phyloP scores from a whole-genome alignment of 225 moss, liverwort and hornwort genomes.

The Pseudisothecium myosuroides region DNA sequence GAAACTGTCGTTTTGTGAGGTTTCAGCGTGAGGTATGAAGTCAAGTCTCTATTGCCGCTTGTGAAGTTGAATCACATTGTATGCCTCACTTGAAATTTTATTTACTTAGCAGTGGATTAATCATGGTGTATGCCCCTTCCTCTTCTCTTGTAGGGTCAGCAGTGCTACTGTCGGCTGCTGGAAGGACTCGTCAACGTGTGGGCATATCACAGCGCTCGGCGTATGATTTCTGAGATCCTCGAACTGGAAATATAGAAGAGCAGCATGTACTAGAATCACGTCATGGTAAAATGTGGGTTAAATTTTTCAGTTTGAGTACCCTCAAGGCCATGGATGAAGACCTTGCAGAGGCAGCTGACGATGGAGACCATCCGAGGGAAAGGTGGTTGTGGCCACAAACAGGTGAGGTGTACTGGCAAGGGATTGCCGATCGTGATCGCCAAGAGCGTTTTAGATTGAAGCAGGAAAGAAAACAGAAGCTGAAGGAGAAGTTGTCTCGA shows the following conservation, averaged over 20 bases:
- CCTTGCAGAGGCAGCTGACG: conserved; percentile 77
- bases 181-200: conserved; percentile 95
- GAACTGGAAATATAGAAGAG: conserved; percentile 67
- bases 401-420: conserved; percentile 77
- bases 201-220: conserved; percentile 90
- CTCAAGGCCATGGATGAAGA: conserved; percentile 84
- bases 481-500: conserved; percentile 50
- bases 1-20: conserved; percentile 53
- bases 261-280: conserved; percentile 57
- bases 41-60: background rate
- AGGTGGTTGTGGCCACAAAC: conserved; percentile 90
- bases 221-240: conserved; percentile 69
- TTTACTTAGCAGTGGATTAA: background rate
- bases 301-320: conserved; percentile 45
- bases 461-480: conserved; percentile 48
- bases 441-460: conserved; percentile 40
- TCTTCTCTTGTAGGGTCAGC: conserved; percentile 43
- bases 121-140: background rate
- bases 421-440: conserved; percentile 60
- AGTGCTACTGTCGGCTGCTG: conserved; percentile 84
- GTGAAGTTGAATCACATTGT: background rate
- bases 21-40: conserved; percentile 54
- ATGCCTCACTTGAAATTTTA: background rate
- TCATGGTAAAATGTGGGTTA: conserved; percentile 60
- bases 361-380: conserved; percentile 34